A percentile compares a stretch with the other conserved stretches of the same genome.
Evolutionary conservation across 345 rosid species (phyloP).

Genomic region (Excoecaria cochinchinensis): DNA sequence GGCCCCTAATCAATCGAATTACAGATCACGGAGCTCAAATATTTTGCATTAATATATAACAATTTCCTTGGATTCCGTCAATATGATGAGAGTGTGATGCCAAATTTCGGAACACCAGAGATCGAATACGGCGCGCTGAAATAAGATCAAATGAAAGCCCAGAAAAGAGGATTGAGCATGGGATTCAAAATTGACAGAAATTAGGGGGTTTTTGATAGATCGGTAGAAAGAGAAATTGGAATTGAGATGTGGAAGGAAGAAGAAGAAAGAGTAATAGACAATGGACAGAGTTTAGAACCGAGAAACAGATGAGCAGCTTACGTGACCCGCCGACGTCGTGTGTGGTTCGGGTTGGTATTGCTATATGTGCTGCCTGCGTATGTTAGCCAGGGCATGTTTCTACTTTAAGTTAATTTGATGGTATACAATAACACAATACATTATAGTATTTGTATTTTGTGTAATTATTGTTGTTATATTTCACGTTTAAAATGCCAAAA

Average conservation of each 20-base stretch:
- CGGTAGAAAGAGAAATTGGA: not conserved
- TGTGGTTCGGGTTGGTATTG: not conserved
- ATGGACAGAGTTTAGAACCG: not conserved
- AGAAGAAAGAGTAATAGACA: not conserved
- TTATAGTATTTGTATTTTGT: no score
- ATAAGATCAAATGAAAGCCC: not conserved
- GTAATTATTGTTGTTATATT: no score
- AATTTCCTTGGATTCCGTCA: not conserved
- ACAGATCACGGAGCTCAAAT: not conserved
- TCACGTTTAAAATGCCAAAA: no score
- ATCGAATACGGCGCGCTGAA: not conserved
- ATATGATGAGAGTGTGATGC: not conserved
- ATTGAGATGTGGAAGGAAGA: not conserved
- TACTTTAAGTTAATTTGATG: not conserved
- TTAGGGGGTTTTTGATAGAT: not conserved
- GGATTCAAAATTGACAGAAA: not conserved
- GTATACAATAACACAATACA: no score
- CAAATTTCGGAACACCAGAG: not conserved
- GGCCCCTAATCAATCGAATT: not conserved
- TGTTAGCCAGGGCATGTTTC: not conserved
- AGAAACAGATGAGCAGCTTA: not conserved
- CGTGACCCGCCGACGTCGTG: slow-evolving; percentile 12
- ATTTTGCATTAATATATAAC: not conserved
- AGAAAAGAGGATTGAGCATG: not conserved
- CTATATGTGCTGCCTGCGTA: slow-evolving; percentile 15